phyloP scores from a whole-genome alignment of 1,139 yeast species.

The Debaryomycetaceae sp. region DNA sequence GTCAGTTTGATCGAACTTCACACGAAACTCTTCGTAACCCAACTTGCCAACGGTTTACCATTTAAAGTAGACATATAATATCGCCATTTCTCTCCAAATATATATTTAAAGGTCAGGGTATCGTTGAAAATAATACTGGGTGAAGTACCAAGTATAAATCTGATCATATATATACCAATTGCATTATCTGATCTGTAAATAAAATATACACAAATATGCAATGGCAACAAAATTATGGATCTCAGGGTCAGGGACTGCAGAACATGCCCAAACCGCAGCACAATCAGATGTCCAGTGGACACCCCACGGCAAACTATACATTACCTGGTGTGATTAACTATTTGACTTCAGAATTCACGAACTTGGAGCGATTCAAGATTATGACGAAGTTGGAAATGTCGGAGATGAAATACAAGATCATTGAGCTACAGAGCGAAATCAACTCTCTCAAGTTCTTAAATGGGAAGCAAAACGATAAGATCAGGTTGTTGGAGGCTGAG shows the following conservation, averaged over 20 bases:
- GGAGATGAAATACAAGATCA: slow-evolving; percentile 53
- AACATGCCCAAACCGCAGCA: not conserved
- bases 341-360: slow-evolving; percentile 57
- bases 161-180: too few relatives aligned
- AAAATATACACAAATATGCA: not conserved
- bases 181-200: not conserved
- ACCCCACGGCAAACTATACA: slow-evolving; percentile 41
- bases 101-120: too few relatives aligned
- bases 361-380: slow-evolving; percentile 55
- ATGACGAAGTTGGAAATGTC: slow-evolving; percentile 54
- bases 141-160: too few relatives aligned
- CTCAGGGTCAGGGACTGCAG: not conserved
- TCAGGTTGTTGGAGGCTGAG: slow-evolving; percentile 28
- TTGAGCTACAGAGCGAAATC: slow-evolving; percentile 54
- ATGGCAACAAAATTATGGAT: not conserved
- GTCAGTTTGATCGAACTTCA: not conserved
- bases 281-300: slow-evolving; percentile 7
- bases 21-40: not conserved
- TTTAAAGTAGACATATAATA: too few relatives aligned
- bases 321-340: slow-evolving; percentile 66
- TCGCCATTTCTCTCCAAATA: too few relatives aligned
- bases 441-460: slow-evolving; percentile 39
- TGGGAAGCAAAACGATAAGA: slow-evolving; percentile 32
- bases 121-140: too few relatives aligned
- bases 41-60: too few relatives aligned